Conservation (phyloP, 2,329 filamentous ascomycete genomes). For the Emydomyces testavorans region DNA sequence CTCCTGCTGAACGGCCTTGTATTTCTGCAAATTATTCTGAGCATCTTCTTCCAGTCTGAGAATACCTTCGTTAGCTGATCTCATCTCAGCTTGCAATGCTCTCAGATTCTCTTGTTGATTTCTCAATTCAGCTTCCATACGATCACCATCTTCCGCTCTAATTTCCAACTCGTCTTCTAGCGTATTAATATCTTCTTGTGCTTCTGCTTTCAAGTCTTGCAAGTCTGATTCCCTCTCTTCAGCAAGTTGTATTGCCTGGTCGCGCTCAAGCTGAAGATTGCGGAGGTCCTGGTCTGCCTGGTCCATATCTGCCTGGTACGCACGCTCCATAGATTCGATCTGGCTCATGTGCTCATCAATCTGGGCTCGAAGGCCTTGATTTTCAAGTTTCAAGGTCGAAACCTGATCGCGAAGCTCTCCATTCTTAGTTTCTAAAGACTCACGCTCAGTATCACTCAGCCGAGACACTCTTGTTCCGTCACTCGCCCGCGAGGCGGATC, state of each 20-base stretch:
- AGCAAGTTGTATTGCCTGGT: conserved; percentile 68
- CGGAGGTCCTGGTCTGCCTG: conserved; percentile 68
- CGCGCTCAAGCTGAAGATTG: conserved; percentile 67
- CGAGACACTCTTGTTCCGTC: conserved; percentile 53
- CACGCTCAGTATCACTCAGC: conserved; percentile 63
- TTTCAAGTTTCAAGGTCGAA: conserved; percentile 74
- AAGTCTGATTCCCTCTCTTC: conserved; percentile 47
- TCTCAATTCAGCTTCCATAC: conserved; percentile 58
- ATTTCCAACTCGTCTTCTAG: conserved; percentile 57
- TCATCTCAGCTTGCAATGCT: conserved; percentile 88
- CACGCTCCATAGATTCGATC: conserved; percentile 60
- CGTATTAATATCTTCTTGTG: conserved; percentile 47
- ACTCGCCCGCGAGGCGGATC: conserved; percentile 64
- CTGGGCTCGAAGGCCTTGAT: conserved; percentile 76
- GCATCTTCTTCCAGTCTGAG: conserved; percentile 83
- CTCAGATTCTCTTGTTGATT: conserved; percentile 77
- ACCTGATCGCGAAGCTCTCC: conserved; percentile 75
- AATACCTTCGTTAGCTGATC: conserved; percentile 75
- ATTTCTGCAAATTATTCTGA: conserved; percentile 62
- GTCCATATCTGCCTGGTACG: conserved; percentile 71
- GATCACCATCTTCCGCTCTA: conserved; percentile 58
- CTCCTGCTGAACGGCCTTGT: conserved; percentile 72
- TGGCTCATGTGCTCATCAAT: conserved; percentile 69
- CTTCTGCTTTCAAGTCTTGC: conserved; percentile 45
- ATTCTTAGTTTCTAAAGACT: conserved; percentile 74